Percentiles rank a stretch among this genome's conserved stretches.
phyloP scores from a whole-genome alignment of 495 filamentous ascomycete genomes.

The Hypoxylon trugodes region DNA sequence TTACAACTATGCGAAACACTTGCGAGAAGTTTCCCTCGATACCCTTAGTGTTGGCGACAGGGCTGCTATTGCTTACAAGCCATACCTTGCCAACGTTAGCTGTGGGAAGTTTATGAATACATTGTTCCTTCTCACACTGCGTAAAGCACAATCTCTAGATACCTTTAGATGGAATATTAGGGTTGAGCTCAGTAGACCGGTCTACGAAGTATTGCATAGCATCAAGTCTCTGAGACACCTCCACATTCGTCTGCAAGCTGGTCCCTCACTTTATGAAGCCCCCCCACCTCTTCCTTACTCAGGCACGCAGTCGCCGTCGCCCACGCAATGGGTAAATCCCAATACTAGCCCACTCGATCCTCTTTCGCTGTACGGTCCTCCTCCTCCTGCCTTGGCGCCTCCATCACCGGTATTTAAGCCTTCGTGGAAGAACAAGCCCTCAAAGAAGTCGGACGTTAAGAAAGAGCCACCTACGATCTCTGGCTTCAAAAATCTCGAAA shows the following conservation, averaged over 20 bases:
- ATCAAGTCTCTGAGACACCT: slow-evolving; percentile 61
- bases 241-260: slow-evolving; percentile 65
- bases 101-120: slow-evolving; percentile 71
- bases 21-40: slow-evolving; percentile 60
- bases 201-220: slow-evolving; percentile 64
- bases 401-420: slow-evolving; percentile 7
- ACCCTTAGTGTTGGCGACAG: slow-evolving; percentile 55
- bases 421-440: slow-evolving; percentile 26
- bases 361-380: slow-evolving; percentile 1
- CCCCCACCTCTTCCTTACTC: slow-evolving; percentile 52
- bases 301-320: slow-evolving; percentile 15
- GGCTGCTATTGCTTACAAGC: slow-evolving; percentile 55
- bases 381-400: slow-evolving; percentile 13
- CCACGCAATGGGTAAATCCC: slow-evolving; percentile 34
- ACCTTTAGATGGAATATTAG: slow-evolving; percentile 69
- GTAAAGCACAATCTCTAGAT: slow-evolving; percentile 62
- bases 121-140: slow-evolving; percentile 62
- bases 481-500: slow-evolving; percentile 64
- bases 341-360: background rate
- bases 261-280: slow-evolving; percentile 56
- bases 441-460: slow-evolving; percentile 27
- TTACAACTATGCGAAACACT: slow-evolving; percentile 65
- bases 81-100: slow-evolving; percentile 56
- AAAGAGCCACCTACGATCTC: slow-evolving; percentile 60
- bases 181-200: slow-evolving; percentile 64